Base-by-base conservation (phyloP, 352 stramenopile species). In the Globisporangium barbulae region DNA sequence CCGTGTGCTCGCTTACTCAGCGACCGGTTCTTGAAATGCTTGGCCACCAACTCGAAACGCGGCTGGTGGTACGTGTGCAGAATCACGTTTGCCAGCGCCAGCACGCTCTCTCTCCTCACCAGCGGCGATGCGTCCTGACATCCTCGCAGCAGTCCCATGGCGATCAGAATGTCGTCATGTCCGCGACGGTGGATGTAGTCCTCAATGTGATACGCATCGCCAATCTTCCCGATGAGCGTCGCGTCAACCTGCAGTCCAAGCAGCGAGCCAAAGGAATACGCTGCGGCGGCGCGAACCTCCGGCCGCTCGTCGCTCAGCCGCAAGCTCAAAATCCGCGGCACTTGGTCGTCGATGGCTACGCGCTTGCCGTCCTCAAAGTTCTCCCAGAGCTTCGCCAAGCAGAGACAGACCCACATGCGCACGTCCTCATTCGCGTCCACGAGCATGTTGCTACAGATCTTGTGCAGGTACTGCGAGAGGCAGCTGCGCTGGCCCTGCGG, bases 321-420 rank as follows among this genome's bases (percentile, higher is more conserved):
- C 12, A 74, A 44, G 53, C 91, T 84, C 21, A 99, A 63, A 17
- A 93, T 72, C 15, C 83, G 77, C 53, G 97, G 93, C 25, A 98
- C 71, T 44, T 92, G 86, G 41, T 96, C 74, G 58, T 93, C 83
- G 55, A 97, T 91, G 21, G 82, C 82, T 17, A 93, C 55, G 69
- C 78, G 78, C 71, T 99, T 98, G 13, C 79, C 88, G 61, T 90
- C 74, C 48, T 91, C 74, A 68, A 97, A 97, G 42, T 94, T 91
- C 62, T 98, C 97, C 70, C 86, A 95, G n/a, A 99, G 72, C 65
- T 99, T 98, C 17, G 85, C 96, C 12, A 99, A 64, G 64, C 95
- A 98, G 25, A 99, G 71, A 49, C 93, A 98, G 31, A 89, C 69
- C 87, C 75, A 96, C 60, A 81, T 94, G 54, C 75, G 86, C 52